Conservation (phyloP, 306 rosid species). For the Vigna nakashimae region DNA sequence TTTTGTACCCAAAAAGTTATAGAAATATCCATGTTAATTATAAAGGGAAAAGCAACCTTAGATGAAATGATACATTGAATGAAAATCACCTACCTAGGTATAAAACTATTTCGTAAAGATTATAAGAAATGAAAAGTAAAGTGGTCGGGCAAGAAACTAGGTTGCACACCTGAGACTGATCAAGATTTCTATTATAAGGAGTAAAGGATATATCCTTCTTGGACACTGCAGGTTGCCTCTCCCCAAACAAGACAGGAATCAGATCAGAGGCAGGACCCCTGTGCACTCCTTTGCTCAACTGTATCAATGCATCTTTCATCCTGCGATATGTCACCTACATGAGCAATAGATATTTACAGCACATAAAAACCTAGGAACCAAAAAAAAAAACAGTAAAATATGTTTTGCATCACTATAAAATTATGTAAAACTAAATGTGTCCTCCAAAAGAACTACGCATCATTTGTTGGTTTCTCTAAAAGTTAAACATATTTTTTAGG, state of each 20-base stretch:
- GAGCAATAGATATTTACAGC: conserved; percentile 38
- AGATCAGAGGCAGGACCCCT: conserved; percentile 96
- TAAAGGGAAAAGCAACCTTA: conserved; percentile 18
- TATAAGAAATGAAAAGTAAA: conserved; percentile 5
- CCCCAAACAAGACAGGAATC: conserved; percentile 87
- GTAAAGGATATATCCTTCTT: conserved; percentile 78
- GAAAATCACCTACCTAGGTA: conserved; percentile 16
- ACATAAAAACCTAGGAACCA: conserved; percentile 31
- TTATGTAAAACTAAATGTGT: too few relatives aligned
- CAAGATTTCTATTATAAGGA: conserved; percentile 77
- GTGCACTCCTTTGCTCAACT: conserved; percentile 93
- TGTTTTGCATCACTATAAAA: too few relatives aligned
- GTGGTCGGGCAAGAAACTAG: conserved; percentile 30
- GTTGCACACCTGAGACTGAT: conserved; percentile 85
- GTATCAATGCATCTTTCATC: conserved; percentile 94
- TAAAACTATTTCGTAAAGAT: neutral
- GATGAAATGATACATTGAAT: conserved; percentile 28
- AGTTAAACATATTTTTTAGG: too few relatives aligned
- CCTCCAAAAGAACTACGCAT: too few relatives aligned
- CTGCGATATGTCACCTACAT: conserved; percentile 89
- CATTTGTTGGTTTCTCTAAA: too few relatives aligned
- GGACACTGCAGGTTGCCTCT: conserved; percentile 77
- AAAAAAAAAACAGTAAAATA: neutral
- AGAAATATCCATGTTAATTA: neutral
- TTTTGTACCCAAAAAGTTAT: conserved; percentile 12